Conservation (phyloP, 1,139 yeast species). For the Pneumocystis carinii region DNA sequence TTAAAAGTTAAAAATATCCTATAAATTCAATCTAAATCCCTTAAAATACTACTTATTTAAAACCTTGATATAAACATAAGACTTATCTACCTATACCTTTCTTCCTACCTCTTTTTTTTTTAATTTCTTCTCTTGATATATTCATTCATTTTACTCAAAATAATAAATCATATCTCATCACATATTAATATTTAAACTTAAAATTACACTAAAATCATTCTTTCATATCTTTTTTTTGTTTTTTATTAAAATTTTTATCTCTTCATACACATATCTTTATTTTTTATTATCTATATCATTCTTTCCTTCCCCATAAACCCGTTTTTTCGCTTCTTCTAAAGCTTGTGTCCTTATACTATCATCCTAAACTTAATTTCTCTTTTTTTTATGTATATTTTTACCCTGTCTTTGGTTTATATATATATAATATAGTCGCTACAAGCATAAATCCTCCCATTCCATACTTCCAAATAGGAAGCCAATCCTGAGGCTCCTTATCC, state of each 20-base stretch:
- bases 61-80: no score
- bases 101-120: no score
- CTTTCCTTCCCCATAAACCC: neutral
- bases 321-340: neutral
- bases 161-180: no score
- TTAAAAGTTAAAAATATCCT: no score
- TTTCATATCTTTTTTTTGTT: no score
- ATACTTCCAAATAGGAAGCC: neutral
- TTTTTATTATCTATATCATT: neutral
- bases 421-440: neutral
- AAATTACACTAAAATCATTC: no score
- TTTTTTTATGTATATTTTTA: neutral
- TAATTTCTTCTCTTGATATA: no score
- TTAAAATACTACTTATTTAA: no score
- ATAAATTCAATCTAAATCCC: no score
- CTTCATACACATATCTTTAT: conserved; percentile 20
- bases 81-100: no score
- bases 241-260: conserved; percentile 12
- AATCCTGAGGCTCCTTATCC: neutral
- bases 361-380: neutral
- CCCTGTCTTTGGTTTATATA: neutral
- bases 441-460: neutral
- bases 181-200: no score
- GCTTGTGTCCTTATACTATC: neutral
- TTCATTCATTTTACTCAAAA: no score